phyloP scores from a whole-genome alignment of 2,329 filamentous ascomycete species.

The Trichoderma arundinaceum region DNA sequence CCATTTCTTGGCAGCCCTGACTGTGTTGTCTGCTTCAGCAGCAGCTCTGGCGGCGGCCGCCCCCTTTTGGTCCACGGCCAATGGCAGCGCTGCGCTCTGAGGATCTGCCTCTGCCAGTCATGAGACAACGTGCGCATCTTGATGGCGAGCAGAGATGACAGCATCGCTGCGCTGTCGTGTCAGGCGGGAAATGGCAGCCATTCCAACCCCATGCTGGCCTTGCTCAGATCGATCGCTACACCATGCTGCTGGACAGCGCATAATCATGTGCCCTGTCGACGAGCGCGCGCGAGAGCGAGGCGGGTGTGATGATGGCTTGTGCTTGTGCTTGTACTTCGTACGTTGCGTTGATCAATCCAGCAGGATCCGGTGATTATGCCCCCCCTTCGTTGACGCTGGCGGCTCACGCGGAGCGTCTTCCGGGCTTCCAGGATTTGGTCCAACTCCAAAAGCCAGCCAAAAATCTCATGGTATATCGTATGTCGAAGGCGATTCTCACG shows the following conservation, averaged over 20 bases:
- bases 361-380: constrained; percentile 17
- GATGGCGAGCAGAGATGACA: constrained; percentile 11
- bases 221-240: constrained; percentile 19
- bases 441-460: not conserved
- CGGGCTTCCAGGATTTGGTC: constrained; percentile 7
- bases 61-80: constrained; percentile 19
- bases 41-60: not conserved
- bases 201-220: constrained; percentile 20
- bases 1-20: constrained; percentile 21
- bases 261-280: constrained; percentile 18
- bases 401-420: constrained; percentile 16
- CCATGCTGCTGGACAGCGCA: constrained; percentile 12
- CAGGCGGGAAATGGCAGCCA: constrained; percentile 26
- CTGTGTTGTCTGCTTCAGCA: not conserved
- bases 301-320: constrained; percentile 1
- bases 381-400: not conserved
- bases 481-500: constrained; percentile 20
- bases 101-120: constrained; percentile 32
- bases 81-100: not conserved
- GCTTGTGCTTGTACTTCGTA: not conserved
- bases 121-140: constrained; percentile 31
- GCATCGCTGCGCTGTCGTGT: constrained; percentile 19
- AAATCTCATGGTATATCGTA: constrained; percentile 12
- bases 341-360: constrained; percentile 9
- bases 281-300: not conserved